phyloP scores from a whole-genome alignment of 2,329 filamentous ascomycete species.

The Aspergillus udagawae region DNA sequence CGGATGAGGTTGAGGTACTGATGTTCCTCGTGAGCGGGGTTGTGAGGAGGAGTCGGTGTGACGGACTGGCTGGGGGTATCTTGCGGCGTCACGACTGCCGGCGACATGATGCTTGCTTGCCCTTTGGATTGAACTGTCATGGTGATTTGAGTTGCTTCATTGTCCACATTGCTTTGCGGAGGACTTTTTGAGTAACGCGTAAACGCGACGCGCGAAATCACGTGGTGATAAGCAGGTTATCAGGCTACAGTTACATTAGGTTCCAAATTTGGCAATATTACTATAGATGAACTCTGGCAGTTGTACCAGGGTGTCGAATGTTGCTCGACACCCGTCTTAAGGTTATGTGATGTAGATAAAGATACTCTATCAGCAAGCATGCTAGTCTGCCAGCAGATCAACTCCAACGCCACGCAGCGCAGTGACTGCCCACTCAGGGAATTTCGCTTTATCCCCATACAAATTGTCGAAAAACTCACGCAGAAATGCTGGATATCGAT shows the following conservation, averaged over 20 bases:
- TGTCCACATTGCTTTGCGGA: background rate
- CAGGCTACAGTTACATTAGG: background rate
- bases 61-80: background rate
- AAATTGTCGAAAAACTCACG: conserved; percentile 71
- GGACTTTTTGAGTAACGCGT: conserved; percentile 13
- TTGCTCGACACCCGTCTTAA: background rate
- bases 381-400: conserved; percentile 54
- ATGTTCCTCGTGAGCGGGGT: conserved; percentile 70
- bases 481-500: conserved; percentile 74
- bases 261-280: background rate
- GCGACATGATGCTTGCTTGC: background rate
- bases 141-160: background rate
- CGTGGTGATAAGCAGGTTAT: conserved; percentile 10
- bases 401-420: conserved; percentile 77
- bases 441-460: conserved; percentile 63
- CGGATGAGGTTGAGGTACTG: conserved; percentile 90
- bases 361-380: background rate
- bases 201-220: conserved; percentile 25
- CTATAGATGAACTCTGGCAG: background rate
- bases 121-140: background rate
- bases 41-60: conserved; percentile 17
- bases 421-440: conserved; percentile 79
- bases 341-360: background rate
- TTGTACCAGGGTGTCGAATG: background rate
- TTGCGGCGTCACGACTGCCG: background rate